phyloP scores from a whole-genome alignment of 1,284 basidiomycete genomes.

The Ustilago tritici region DNA sequence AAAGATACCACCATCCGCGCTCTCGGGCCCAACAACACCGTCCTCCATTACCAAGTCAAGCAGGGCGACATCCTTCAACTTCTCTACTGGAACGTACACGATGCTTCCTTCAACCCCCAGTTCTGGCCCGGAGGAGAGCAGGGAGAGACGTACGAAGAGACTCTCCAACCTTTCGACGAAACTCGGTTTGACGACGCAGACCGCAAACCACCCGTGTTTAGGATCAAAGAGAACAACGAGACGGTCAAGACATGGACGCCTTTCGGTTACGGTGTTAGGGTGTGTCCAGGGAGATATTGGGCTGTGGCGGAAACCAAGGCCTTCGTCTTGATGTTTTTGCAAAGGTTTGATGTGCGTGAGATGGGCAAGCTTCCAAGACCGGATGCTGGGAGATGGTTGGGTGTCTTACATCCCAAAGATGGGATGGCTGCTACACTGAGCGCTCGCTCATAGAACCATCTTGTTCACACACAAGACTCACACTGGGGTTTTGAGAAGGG shows the following conservation, averaged over 20 bases:
- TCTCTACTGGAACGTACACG: conserved; percentile 23
- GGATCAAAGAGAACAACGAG: conserved; percentile 6
- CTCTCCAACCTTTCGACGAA: conserved; percentile 21
- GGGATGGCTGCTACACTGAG: conserved; percentile 12
- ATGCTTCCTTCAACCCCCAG: conserved; percentile 2
- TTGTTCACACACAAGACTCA: neutral
- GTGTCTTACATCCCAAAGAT: conserved; percentile 21
- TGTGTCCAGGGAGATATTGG: conserved; percentile 36
- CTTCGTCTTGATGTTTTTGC: conserved; percentile 19
- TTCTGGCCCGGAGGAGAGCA: conserved; percentile 19
- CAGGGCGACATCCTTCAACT: conserved; percentile 23
- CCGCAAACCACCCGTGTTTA: neutral
- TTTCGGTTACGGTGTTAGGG: conserved; percentile 19
- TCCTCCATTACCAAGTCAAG: conserved; percentile 16
- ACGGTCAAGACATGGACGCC: conserved; percentile 23
- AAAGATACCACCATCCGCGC: conserved; percentile 17
- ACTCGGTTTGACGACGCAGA: conserved; percentile 12
- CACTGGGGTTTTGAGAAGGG: neutral
- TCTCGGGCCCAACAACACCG: conserved; percentile 1
- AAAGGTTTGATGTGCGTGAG: conserved; percentile 16
- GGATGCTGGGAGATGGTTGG: conserved; percentile 18
- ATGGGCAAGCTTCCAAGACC: conserved; percentile 15
- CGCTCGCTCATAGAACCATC: neutral
- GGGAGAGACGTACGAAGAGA: conserved; percentile 6
- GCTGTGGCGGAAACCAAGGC: conserved; percentile 38